Conservation (phyloP, 257 asterid genomes). For the Ilex asprella region DNA sequence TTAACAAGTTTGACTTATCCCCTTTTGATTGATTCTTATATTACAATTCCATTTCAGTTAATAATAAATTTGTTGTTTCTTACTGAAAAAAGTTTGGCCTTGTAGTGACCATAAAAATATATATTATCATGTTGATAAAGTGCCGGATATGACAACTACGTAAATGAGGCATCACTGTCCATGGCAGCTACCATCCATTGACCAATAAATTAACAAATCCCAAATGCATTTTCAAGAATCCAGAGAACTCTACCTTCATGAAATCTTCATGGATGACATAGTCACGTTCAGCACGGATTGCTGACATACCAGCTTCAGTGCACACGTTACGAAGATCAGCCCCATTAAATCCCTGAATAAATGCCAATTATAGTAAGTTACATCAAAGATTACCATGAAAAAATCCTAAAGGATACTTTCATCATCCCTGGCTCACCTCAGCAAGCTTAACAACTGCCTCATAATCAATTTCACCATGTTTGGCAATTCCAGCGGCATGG, state of each 20-base stretch:
- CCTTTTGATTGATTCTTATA: too few species aligned
- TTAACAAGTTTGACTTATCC: too few species aligned
- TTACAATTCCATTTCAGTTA: too few species aligned
- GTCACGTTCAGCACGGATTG: conserved; percentile 95
- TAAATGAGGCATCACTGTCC: too few species aligned
- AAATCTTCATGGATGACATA: conserved; percentile 97
- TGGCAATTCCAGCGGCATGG: conserved; percentile 92
- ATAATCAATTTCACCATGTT: conserved; percentile 95
- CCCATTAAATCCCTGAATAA: conserved; percentile 74
- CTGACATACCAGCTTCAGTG: conserved; percentile 95
- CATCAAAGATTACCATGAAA: conserved; percentile 9
- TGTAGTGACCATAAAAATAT: too few species aligned
- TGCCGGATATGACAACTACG: too few species aligned
- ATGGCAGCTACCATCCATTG: too few species aligned
- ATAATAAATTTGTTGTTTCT: too few species aligned
- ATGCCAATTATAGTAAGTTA: not conserved
- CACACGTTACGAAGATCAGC: conserved; percentile 96
- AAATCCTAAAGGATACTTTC: not conserved
- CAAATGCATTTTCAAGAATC: not conserved
- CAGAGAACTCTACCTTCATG: conserved; percentile 59
- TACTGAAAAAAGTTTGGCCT: too few species aligned
- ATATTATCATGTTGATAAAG: too few species aligned
- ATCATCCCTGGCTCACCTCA: conserved; percentile 46
- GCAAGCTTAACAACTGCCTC: conserved; percentile 95
- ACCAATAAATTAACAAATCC: not conserved